Evolutionary conservation across 2,329 filamentous ascomycete genomes (phyloP), one percentile per base, ranked within the genome.

Genomic region (Leptoxyphium fumago): DNA sequence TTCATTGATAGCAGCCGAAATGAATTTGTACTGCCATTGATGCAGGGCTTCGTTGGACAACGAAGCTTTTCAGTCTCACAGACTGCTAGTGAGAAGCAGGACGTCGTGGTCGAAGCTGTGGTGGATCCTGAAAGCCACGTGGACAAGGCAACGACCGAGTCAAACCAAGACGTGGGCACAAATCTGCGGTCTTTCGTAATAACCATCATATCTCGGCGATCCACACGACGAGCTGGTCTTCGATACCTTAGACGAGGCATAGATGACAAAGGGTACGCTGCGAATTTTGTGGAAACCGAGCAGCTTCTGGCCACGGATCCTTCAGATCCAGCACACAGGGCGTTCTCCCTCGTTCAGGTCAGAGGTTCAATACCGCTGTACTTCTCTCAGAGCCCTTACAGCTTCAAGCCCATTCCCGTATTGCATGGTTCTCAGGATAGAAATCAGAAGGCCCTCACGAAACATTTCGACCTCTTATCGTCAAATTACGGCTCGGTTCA

Each of bases 1-100:
- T 87, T 98, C 48, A 74, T 86, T 40, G 74, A 83, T 14, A 72
- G 74, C n/a, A 79, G 82, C 1, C 76, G 84, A 17, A 76, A 86
- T 53, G 68, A 70, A 0, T 73, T 94, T 43, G 72, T 82, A 1
- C 65, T 96, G 17, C 91, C 91, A 2, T 54, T 98, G 2, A 83
- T 98, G 64, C 91, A 96, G 63, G 91, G 91, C 0, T 98, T 96
- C 53, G 77, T 98, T 15, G 89, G 89, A 1, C 91, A 96, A 62
- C 72, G 77, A 49, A 70, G 78, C 2, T 96, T 98, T 59, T 74
- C 79, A 8, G 53, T 61, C 36, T 47, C 47, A 13, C 45, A 49
- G 18, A 50, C 50, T 3, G 43, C 48, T 9, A 49, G 43, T 46
- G 56, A 55, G 48, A 46, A 59, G 49, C 44, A 54, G 13, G 53